phyloP scores from a whole-genome alignment of 169 alveolate genomes.

The Plasmodium knowlesi region DNA sequence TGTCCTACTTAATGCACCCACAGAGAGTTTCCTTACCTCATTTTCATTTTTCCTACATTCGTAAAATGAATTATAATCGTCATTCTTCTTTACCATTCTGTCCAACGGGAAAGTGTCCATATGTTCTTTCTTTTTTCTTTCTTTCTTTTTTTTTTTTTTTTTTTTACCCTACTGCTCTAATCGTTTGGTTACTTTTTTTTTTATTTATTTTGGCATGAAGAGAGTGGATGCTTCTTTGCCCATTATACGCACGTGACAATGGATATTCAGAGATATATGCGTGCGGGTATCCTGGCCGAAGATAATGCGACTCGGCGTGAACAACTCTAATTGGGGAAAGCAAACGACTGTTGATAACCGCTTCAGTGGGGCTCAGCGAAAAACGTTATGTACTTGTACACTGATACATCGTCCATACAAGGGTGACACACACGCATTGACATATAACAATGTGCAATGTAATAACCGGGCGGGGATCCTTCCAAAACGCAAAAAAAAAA shows the following conservation, averaged over 20 bases:
- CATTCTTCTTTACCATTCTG: constrained; percentile 30
- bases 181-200: neutral
- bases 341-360: neutral
- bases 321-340: neutral
- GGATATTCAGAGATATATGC: neutral
- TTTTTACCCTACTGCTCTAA: neutral
- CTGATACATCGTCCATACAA: neutral
- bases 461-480: neutral
- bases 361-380: neutral
- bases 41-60: constrained; percentile 10
- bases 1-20: neutral
- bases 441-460: neutral
- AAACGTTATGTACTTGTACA: neutral
- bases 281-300: neutral
- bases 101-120: neutral
- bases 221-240: neutral
- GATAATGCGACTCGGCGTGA: neutral
- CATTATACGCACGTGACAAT: neutral
- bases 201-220: neutral
- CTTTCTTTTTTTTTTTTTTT: neutral
- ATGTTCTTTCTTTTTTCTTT: neutral
- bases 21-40: neutral
- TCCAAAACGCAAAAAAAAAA: neutral
- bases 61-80: neutral
- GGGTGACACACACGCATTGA: neutral